A percentile compares a stretch with the other conserved stretches of the same genome.
Conservation (phyloP, 495 filamentous ascomycete species). For the Penicillium psychrofluorescens region DNA sequence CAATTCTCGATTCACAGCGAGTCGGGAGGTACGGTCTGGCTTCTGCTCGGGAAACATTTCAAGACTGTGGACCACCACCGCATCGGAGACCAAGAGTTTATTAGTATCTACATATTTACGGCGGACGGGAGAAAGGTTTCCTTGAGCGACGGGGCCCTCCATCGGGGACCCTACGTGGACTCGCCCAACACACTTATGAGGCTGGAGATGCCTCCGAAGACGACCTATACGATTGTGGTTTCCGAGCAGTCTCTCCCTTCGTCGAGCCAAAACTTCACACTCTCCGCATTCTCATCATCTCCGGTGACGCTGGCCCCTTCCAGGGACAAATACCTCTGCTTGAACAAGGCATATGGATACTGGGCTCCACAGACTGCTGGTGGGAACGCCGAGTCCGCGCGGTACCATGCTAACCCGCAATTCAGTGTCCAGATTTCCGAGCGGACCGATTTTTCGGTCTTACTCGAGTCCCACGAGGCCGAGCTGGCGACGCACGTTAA, state of each 20-base stretch:
- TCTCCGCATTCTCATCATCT: conserved; percentile 66
- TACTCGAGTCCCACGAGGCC: conserved; percentile 67
- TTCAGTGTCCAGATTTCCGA: conserved; percentile 57
- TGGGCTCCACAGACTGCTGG: conserved; percentile 81
- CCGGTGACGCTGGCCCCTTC: conserved; percentile 55
- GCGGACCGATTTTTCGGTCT: conserved; percentile 53
- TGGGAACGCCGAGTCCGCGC: conserved; percentile 67
- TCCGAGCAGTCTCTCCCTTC: conserved; percentile 69
- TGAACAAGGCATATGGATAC: conserved; percentile 43
- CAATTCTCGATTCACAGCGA: conserved; percentile 66
- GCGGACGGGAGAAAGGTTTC: conserved; percentile 67
- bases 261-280: conserved; percentile 67
- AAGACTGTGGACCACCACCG: conserved; percentile 29
- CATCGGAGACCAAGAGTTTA: conserved; percentile 58
- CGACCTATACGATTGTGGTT: conserved; percentile 69
- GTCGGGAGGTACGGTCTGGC: conserved; percentile 61
- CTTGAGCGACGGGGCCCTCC: conserved; percentile 56
- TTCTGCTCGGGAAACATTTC: conserved; percentile 82
- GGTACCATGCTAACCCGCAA: conserved; percentile 80
- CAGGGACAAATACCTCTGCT: conserved; percentile 47
- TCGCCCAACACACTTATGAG: conserved; percentile 85
- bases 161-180: conserved; percentile 80
- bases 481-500: conserved; percentile 74
- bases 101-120: conserved; percentile 75
- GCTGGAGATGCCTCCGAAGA: conserved; percentile 52